Evolutionary conservation across 2,329 filamentous ascomycete genomes (phyloP).

Genomic region (Alternaria novae-zelandiae): DNA sequence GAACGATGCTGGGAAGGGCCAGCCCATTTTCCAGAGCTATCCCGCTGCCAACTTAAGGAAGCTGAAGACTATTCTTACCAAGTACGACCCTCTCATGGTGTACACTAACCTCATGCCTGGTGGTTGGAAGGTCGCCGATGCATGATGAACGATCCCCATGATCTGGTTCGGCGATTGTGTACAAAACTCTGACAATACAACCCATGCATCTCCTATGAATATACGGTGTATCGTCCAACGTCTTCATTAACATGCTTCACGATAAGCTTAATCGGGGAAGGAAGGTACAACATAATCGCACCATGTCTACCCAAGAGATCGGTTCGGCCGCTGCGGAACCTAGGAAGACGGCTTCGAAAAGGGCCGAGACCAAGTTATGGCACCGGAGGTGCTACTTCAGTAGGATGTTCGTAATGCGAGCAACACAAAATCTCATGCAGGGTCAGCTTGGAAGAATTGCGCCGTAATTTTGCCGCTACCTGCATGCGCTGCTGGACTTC

Average conservation of each 20-base stretch:
- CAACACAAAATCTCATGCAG: too few species aligned
- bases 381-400: neutral
- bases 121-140: slow-evolving; percentile 28
- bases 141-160: neutral
- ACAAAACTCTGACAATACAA: neutral
- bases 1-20: slow-evolving; percentile 36
- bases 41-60: slow-evolving; percentile 35
- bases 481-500: neutral
- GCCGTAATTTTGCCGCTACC: neutral
- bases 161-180: neutral
- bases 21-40: slow-evolving; percentile 36
- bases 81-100: slow-evolving; percentile 39
- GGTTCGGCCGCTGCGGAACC: neutral
- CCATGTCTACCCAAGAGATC: neutral
- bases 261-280: neutral
- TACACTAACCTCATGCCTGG: slow-evolving; percentile 34
- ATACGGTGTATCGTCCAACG: neutral
- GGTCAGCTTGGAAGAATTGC: neutral
- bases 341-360: neutral
- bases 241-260: neutral
- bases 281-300: neutral
- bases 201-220: neutral
- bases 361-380: neutral
- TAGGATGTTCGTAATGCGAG: neutral
- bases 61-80: slow-evolving; percentile 35